Evolutionary conservation across 2,329 filamentous ascomycete genomes (phyloP), one percentile per base, ranked within the genome.

Genomic region (Penicillium corylophilum): DNA sequence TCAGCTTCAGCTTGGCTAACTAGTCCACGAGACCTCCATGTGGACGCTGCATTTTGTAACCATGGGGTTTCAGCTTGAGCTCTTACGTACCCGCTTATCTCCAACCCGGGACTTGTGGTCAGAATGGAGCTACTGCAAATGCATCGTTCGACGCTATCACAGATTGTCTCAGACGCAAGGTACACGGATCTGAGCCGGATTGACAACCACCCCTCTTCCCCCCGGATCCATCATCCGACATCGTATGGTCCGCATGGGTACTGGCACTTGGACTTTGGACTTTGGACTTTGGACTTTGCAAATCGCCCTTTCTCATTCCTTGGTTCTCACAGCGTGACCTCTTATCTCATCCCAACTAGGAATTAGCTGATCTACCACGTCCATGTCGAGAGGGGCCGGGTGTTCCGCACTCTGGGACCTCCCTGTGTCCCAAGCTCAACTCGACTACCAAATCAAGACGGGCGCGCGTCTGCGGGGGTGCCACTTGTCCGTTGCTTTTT

Each of bases 1-100:
- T 24, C 38, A 28, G n/a, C 31, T 33, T 12, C 10, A 44, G 33
- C 24, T 41, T 33, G 47, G 39, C 44, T 16, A 22, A 26, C 18
- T 36, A 35, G 42, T 50, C 59, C 57, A 62, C 57, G 57, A 62
- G 59, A 60, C 57, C 53, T 58, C 59, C 59, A 61, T 61, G 57
- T 61, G 57, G 41, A 48, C 20, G 28, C 29, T 36, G 24, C 45
- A 29, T 36, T 44, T 18, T 28, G n/a, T 44, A 29, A 23, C 22
- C 5, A 13, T 8, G 15, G 39, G n/a, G 39, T 41, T 16, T 41
- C 39, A 26, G 13, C 1, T 24, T 41, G 22, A 41, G 23, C 5
- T 41, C 35, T 4, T n/a, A 13, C 9, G 33, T 20, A n/a, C 15
- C 12, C 45, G 45, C 33, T 51, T 43, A 48, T 54, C 45, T 33